Evolutionary conservation across 768 basidiomycete genomes (phyloP).

Genomic region (Boletales sp.): DNA sequence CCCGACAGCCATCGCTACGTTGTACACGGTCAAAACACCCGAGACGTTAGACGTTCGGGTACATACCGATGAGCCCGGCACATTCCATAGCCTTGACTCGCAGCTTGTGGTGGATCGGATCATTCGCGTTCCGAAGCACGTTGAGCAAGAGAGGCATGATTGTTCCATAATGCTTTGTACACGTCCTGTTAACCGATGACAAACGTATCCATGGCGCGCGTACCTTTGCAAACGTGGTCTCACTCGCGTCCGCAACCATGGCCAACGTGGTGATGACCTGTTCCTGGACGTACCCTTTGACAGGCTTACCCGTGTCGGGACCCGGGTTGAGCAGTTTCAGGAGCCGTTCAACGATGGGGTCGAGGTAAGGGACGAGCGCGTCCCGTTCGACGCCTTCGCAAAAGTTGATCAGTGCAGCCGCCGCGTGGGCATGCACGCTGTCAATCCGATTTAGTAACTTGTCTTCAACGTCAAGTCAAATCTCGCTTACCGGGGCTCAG

Average conservation of each 20-base stretch:
- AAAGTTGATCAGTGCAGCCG: conserved; percentile 86
- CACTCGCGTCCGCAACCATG: conserved; percentile 86
- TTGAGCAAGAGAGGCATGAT: conserved; percentile 82
- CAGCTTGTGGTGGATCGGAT: conserved; percentile 61
- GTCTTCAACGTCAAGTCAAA: neutral
- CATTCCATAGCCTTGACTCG: conserved; percentile 89
- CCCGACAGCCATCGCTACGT: conserved; percentile 80
- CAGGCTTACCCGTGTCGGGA: conserved; percentile 38
- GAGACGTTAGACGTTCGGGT: neutral
- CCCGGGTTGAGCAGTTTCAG: conserved; percentile 57
- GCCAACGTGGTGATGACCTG: conserved; percentile 86
- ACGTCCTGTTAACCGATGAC: no score
- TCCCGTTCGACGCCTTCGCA: conserved; percentile 81
- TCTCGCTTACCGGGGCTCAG: conserved; percentile 57
- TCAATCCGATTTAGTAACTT: neutral
- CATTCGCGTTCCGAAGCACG: conserved; percentile 70
- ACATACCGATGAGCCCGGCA: conserved; percentile 77
- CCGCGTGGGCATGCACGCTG: conserved; percentile 85
- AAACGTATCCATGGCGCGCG: conserved; percentile 1
- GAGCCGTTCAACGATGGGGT: conserved; percentile 67
- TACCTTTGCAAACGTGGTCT: conserved; percentile 72
- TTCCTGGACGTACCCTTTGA: conserved; percentile 72
- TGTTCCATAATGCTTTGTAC: conserved; percentile 59
- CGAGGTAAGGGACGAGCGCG: conserved; percentile 72
- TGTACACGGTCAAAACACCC: neutral